A percentile compares a stretch with the other conserved stretches of the same genome.
phyloP scores from a whole-genome alignment of 129 eudicot species.

The Flaveria robusta region DNA sequence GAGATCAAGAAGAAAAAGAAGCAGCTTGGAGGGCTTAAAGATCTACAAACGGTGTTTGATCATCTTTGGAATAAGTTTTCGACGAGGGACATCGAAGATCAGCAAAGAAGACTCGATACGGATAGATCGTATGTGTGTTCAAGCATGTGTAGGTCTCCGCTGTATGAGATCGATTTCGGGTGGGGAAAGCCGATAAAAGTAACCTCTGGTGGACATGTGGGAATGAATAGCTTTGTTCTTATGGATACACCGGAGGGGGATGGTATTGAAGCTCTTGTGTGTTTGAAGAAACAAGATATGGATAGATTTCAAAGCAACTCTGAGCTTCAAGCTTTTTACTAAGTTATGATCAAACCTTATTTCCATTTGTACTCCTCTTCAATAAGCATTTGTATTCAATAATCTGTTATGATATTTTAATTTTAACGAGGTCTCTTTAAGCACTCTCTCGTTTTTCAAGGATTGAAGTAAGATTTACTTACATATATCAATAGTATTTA shows the following conservation, averaged over 20 bases:
- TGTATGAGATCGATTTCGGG: neutral
- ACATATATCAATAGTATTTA: too few species aligned
- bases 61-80: neutral
- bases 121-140: neutral
- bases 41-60: neutral
- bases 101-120: neutral
- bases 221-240: neutral
- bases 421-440: too few species aligned
- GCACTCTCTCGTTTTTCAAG: too few species aligned
- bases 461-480: too few species aligned
- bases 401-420: too few species aligned
- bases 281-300: neutral
- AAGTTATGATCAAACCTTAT: neutral
- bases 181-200: constrained; percentile 15
- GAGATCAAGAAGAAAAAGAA: neutral
- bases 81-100: neutral
- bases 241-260: neutral
- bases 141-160: neutral
- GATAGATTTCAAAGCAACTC: neutral
- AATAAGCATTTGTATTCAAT: too few species aligned
- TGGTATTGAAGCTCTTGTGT: constrained; percentile 11
- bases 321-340: neutral
- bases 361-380: too few species aligned
- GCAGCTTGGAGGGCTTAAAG: neutral
- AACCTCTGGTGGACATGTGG: neutral